Evolutionary conservation across 139 green algal genomes (phyloP).

Genomic region (Yamagishiella unicocca): DNA sequence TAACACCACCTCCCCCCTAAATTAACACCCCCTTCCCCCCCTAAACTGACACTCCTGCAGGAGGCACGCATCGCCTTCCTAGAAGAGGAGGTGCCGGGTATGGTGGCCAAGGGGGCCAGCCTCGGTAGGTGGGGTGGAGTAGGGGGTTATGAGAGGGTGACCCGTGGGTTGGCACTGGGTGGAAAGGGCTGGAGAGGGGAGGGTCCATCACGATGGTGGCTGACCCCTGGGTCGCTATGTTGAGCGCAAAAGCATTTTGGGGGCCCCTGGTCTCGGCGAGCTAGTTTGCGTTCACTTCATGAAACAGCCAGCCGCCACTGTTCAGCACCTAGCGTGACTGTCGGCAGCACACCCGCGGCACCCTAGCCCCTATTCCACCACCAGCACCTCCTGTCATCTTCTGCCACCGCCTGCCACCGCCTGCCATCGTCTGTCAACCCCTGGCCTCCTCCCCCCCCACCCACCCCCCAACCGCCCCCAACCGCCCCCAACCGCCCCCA

Average conservation of each 20-base stretch:
- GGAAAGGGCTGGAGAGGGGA: no score
- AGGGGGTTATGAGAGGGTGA: not conserved
- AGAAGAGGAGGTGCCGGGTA: conserved; percentile 66
- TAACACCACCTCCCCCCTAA: not conserved
- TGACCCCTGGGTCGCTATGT: no score
- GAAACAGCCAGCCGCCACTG: no score
- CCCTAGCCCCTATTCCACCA: no score
- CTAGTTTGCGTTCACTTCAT: no score
- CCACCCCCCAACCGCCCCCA: not conserved
- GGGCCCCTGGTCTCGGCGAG: no score
- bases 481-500: not conserved
- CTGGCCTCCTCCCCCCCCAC: not conserved
- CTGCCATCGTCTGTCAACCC: not conserved
- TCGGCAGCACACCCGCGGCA: no score
- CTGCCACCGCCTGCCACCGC: not conserved
- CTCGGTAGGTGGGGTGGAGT: conserved; percentile 34
- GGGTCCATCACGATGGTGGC: no score
- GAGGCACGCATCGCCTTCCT: conserved; percentile 63
- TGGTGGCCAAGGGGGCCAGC: conserved; percentile 57
- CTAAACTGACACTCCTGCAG: not conserved
- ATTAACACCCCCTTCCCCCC: not conserved
- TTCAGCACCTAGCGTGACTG: no score
- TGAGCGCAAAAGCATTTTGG: no score
- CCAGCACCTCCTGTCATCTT: no score
- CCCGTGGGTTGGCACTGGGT: no score